These are phyloP conservation scores for Anisodus acutangulus DNA, from an alignment of 257 asterid genomes.

Conservation along the genomic window DNA sequence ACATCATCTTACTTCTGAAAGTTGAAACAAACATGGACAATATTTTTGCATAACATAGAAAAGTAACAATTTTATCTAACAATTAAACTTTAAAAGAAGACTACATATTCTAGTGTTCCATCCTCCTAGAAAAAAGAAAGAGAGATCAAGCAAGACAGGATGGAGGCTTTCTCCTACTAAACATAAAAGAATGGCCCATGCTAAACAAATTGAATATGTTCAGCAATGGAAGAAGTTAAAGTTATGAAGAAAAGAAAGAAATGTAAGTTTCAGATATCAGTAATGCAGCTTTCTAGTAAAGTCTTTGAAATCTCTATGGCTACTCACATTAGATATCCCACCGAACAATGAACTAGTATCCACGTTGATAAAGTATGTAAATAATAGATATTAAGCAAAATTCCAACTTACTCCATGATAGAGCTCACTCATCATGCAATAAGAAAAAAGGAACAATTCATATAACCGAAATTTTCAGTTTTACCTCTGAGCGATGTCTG, in stretches of 20 bases:
- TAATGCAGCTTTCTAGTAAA: constrained; percentile 24
- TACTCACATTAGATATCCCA: background rate
- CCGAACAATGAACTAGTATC: constrained; percentile 9
- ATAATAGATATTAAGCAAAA: background rate
- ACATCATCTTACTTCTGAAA: constrained; percentile 26
- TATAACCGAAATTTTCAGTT: constrained; percentile 11
- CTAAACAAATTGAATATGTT: constrained; percentile 24
- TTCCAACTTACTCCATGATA: background rate
- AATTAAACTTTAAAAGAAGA: background rate
- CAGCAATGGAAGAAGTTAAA: constrained; percentile 12
- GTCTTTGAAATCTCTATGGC: constrained; percentile 16
- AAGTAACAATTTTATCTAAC: background rate
- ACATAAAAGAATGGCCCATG: constrained; percentile 12
- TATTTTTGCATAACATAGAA: background rate
- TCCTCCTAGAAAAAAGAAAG: constrained; percentile 20
- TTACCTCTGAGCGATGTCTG: constrained; percentile 80
- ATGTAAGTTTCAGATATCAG: constrained; percentile 8
- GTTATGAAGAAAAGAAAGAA: constrained; percentile 2
- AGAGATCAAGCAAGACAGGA: constrained; percentile 14
- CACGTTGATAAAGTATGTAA: background rate
- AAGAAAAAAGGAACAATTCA: background rate
- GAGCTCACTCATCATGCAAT: constrained; percentile 23
- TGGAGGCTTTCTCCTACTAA: background rate
- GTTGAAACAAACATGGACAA: constrained; percentile 6
- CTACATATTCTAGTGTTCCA: constrained; percentile 3